These are phyloP conservation scores for Fraxinus albicans DNA, from an alignment of 305 asterid genomes.

Conservation along the genomic window DNA sequence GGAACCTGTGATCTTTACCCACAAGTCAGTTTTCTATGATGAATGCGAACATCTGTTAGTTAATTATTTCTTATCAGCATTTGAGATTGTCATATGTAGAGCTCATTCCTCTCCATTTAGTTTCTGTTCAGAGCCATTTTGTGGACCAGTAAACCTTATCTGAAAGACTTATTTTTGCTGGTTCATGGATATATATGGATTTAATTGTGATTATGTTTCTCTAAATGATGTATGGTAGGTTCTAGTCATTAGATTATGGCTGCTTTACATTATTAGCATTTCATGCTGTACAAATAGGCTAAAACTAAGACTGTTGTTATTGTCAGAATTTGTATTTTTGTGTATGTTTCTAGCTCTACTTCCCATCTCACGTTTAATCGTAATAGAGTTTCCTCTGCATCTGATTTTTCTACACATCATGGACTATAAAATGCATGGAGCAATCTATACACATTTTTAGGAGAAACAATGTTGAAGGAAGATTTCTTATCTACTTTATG, in stretches of 20 bases:
- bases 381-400: neutral
- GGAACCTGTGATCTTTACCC: slow-evolving; percentile 92
- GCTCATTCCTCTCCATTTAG: neutral
- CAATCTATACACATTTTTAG: neutral
- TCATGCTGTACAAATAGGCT: slow-evolving; percentile 7
- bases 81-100: neutral
- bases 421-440: neutral
- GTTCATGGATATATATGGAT: neutral
- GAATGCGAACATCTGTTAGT: slow-evolving; percentile 2
- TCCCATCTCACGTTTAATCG: neutral
- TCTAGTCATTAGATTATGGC: slow-evolving; percentile 7
- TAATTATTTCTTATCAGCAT: neutral
- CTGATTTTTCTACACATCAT: neutral
- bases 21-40: slow-evolving; percentile 33
- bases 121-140: neutral
- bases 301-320: neutral
- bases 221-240: slow-evolving; percentile 16
- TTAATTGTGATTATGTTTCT: neutral
- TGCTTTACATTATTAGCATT: slow-evolving; percentile 14
- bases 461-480: neutral
- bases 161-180: neutral
- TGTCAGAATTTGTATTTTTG: neutral
- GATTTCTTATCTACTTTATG: neutral
- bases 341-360: neutral
- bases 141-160: slow-evolving; percentile 1